phyloP scores from a whole-genome alignment of 306 rosid genomes.

The Quercus aquifolioides region DNA sequence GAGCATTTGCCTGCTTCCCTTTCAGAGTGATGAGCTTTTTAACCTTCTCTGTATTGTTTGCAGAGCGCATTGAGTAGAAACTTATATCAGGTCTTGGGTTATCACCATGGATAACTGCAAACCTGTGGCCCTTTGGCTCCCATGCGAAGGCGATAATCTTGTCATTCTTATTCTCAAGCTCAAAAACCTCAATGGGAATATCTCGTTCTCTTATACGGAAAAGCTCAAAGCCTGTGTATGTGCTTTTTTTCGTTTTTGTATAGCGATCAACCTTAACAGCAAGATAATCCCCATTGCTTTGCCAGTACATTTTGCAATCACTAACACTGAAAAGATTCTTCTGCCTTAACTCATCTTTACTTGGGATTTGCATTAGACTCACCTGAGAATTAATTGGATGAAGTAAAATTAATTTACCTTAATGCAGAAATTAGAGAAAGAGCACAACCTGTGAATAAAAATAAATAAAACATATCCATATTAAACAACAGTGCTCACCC shows the following conservation, averaged over 20 bases:
- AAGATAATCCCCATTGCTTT: conserved; percentile 75
- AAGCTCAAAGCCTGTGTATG: conserved; percentile 75
- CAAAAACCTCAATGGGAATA: conserved; percentile 70
- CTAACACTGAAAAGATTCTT: conserved; percentile 76
- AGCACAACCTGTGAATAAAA: not conserved
- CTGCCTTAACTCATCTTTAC: conserved; percentile 81
- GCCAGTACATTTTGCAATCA: conserved; percentile 87
- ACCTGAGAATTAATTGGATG: conserved; percentile 44
- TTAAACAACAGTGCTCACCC: conserved; percentile 41
- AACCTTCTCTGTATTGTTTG: conserved; percentile 50
- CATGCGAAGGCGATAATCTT: conserved; percentile 71
- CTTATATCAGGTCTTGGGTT: conserved; percentile 70
- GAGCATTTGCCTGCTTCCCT: conserved; percentile 78
- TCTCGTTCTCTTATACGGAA: conserved; percentile 67
- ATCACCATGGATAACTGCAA: conserved; percentile 73
- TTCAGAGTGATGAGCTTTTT: conserved; percentile 64
- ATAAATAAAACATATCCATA: not conserved
- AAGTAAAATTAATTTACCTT: not conserved
- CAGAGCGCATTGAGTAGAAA: conserved; percentile 59
- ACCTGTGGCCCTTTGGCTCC: conserved; percentile 82
- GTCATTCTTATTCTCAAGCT: conserved; percentile 72
- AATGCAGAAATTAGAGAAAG: not conserved
- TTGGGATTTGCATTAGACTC: conserved; percentile 78
- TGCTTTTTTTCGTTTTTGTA: conserved; percentile 68
- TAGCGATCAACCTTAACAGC: conserved; percentile 79